phyloP scores from a whole-genome alignment of 2,329 filamentous ascomycete genomes.

The Beauveria sp. region DNA sequence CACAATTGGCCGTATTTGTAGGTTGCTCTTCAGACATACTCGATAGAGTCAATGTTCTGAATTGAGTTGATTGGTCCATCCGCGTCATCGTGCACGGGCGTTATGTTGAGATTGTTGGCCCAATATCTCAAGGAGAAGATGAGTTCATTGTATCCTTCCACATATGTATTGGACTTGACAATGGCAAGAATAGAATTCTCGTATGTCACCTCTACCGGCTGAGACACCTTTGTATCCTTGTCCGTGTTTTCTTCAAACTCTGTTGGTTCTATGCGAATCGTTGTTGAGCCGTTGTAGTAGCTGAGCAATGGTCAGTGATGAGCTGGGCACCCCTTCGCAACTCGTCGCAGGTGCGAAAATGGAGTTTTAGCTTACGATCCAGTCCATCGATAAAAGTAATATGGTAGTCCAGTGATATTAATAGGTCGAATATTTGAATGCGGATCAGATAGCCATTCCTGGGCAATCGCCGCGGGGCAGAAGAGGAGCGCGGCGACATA shows the following conservation, averaged over 20 bases:
- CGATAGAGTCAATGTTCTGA: background rate
- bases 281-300: slow-evolving; percentile 5
- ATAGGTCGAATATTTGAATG: background rate
- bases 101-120: slow-evolving; percentile 3
- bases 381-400: slow-evolving; percentile 6
- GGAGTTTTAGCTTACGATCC: background rate
- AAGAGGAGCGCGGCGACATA: background rate
- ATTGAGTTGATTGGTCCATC: slow-evolving; percentile 2
- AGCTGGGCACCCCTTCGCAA: background rate
- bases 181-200: slow-evolving; percentile 3
- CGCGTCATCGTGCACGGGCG: background rate
- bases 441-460: slow-evolving; percentile 4
- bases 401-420: background rate
- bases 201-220: background rate
- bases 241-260: background rate
- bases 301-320: background rate
- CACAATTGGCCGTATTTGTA: too few relatives aligned
- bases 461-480: background rate
- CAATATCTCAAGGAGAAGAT: background rate
- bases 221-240: background rate
- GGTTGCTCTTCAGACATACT: background rate
- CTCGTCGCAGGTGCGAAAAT: too few relatives aligned
- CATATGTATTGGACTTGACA: background rate
- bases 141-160: background rate
- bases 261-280: background rate